Percentiles rank a stretch among this genome's conserved stretches.
Evolutionary conservation across 1,139 yeast genomes (phyloP).

Genomic region (Diutina catenulata): DNA sequence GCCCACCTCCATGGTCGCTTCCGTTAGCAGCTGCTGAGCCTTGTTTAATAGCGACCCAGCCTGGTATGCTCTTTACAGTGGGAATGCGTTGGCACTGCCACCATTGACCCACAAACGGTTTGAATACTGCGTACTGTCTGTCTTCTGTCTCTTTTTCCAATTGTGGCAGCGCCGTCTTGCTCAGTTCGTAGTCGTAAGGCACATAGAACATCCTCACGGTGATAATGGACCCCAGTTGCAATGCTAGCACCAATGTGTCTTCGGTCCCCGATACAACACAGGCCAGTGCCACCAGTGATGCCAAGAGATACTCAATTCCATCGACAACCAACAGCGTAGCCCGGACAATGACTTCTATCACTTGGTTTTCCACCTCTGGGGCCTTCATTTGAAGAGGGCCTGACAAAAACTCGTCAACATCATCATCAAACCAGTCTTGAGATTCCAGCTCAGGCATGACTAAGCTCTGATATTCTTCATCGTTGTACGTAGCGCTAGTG

Average conservation of each 20-base stretch:
- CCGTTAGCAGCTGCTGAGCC: no score
- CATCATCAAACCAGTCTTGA: conserved; percentile 5
- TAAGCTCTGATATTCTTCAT: neutral
- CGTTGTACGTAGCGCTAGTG: neutral
- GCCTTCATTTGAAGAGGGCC: no score
- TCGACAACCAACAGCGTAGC: neutral
- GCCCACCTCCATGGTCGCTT: no score
- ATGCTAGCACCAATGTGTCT: neutral
- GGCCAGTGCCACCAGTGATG: neutral
- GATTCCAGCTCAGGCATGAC: neutral
- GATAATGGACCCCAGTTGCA: conserved; percentile 1
- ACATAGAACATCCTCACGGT: neutral
- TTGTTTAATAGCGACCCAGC: no score
- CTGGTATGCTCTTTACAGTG: no score
- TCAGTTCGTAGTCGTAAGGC: no score
- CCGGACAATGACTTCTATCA: conserved; percentile 1
- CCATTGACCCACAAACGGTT: conserved; percentile 4
- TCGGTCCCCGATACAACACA: neutral
- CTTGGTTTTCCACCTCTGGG: neutral
- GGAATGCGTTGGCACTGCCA: no score
- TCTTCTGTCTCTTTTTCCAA: neutral
- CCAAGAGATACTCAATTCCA: neutral
- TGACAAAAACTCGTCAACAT: neutral
- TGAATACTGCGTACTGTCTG: neutral
- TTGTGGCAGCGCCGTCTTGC: neutral